These are phyloP conservation scores for Chalara sp. DNA, from an alignment of 2,329 filamentous ascomycete genomes.

Conservation along the genomic window DNA sequence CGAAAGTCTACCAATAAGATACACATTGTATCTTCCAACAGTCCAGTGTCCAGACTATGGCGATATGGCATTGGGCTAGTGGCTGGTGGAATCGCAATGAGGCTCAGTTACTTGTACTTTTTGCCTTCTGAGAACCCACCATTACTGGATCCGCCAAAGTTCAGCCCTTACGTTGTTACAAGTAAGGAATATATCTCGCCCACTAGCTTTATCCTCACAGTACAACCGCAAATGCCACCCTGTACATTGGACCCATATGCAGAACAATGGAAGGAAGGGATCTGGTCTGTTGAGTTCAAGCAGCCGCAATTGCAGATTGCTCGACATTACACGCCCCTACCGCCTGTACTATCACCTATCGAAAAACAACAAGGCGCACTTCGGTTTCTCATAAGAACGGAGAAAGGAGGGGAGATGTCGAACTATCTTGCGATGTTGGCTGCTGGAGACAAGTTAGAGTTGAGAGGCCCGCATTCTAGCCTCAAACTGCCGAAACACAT, in stretches of 20 bases:
- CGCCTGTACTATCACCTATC: slow-evolving; percentile 35
- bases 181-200: slow-evolving; percentile 56
- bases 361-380: slow-evolving; percentile 35
- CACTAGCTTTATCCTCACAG: slow-evolving; percentile 61
- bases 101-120: too few species aligned
- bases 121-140: not conserved
- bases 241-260: slow-evolving; percentile 27
- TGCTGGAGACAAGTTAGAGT: slow-evolving; percentile 57
- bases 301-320: slow-evolving; percentile 92
- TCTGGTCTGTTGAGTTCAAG: slow-evolving; percentile 90
- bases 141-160: slow-evolving; percentile 50
- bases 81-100: too few species aligned
- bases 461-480: slow-evolving; percentile 74
- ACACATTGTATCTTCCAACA: too few species aligned
- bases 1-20: too few species aligned
- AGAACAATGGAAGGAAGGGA: slow-evolving; percentile 51
- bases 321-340: slow-evolving; percentile 84
- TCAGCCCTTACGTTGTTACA: slow-evolving; percentile 60
- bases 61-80: too few species aligned
- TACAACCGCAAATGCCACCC: slow-evolving; percentile 36
- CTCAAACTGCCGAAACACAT: slow-evolving; percentile 51
- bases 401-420: slow-evolving; percentile 79
- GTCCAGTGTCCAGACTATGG: too few species aligned
- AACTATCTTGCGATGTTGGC: slow-evolving; percentile 65
- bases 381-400: slow-evolving; percentile 70